Conservation (phyloP, 768 basidiomycete genomes). For the Kwoniella pini region DNA sequence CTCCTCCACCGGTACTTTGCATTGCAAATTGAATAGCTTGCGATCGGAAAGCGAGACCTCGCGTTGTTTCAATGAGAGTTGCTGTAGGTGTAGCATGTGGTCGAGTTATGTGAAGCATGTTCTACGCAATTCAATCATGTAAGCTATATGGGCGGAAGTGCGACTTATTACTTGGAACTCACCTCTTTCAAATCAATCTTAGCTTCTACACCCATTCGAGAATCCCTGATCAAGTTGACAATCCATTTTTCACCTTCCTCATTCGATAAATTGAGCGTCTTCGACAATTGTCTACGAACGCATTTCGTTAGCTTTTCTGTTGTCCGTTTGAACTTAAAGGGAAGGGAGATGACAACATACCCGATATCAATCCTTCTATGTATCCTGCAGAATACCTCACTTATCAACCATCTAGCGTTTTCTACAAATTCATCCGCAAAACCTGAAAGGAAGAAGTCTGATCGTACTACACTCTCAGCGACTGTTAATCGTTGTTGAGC, state of each 20-base stretch:
- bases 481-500: constrained; percentile 76
- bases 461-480: constrained; percentile 72
- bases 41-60: constrained; percentile 84
- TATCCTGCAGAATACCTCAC: constrained; percentile 96
- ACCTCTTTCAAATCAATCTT: constrained; percentile 98
- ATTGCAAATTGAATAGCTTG: constrained; percentile 84
- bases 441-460: constrained; percentile 91
- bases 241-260: constrained; percentile 99
- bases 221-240: constrained; percentile 97
- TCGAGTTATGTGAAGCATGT: constrained; percentile 92
- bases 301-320: not conserved
- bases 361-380: constrained; percentile 66
- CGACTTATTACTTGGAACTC: constrained; percentile 25
- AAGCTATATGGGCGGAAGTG: not conserved
- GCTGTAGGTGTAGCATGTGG: constrained; percentile 88
- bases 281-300: constrained; percentile 74
- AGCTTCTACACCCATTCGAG: constrained; percentile 92
- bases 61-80: constrained; percentile 90
- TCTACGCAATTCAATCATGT: constrained; percentile 60
- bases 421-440: constrained; percentile 94
- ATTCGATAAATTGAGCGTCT: constrained; percentile 84
- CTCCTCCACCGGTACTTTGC: constrained; percentile 48
- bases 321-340: too few relatives aligned
- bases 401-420: constrained; percentile 92
- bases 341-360: too few relatives aligned